Evolutionary conservation across 2,329 filamentous ascomycete species (phyloP).

Genomic region (Ophiostoma ips): DNA sequence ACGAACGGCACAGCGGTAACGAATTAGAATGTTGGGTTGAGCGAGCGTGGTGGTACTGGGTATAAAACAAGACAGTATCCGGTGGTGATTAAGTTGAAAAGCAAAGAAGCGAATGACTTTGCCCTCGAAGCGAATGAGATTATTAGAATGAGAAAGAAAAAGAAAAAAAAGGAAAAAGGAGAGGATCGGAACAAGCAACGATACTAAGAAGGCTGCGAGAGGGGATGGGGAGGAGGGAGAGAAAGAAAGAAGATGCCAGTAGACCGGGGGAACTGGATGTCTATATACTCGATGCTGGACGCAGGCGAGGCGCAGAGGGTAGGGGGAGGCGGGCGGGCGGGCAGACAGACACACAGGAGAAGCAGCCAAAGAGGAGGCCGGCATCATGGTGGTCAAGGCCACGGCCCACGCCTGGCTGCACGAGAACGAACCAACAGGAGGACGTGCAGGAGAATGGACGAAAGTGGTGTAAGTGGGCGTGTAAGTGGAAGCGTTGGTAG

Average conservation of each 20-base stretch:
- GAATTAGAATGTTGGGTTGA: not conserved
- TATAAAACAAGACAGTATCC: slow-evolving; percentile 16
- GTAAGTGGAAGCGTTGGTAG: slow-evolving; percentile 5
- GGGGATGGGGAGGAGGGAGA: slow-evolving; percentile 10
- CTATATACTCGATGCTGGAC: slow-evolving; percentile 8
- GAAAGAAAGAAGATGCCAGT: not conserved
- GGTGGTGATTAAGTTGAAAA: slow-evolving; percentile 16
- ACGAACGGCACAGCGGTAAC: not conserved
- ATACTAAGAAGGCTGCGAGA: slow-evolving; percentile 4
- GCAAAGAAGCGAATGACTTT: slow-evolving; percentile 47
- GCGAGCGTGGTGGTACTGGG: slow-evolving; percentile 11
- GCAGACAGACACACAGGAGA: not conserved
- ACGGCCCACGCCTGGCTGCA: not conserved
- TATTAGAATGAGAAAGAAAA: slow-evolving; percentile 9
- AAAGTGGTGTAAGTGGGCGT: slow-evolving; percentile 1
- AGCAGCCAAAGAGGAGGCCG: not conserved
- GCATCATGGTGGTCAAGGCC: slow-evolving; percentile 3
- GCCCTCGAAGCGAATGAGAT: slow-evolving; percentile 22
- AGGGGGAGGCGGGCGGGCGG: too few relatives aligned
- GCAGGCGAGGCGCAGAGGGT: not conserved
- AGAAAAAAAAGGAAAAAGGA: slow-evolving; percentile 9
- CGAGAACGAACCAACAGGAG: not conserved
- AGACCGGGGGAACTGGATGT: not conserved
- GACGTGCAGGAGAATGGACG: not conserved
- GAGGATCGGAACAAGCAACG: slow-evolving; percentile 6